Evolutionary conservation across 352 stramenopile genomes (phyloP).

Genomic region (Pythium aphanidermatum): DNA sequence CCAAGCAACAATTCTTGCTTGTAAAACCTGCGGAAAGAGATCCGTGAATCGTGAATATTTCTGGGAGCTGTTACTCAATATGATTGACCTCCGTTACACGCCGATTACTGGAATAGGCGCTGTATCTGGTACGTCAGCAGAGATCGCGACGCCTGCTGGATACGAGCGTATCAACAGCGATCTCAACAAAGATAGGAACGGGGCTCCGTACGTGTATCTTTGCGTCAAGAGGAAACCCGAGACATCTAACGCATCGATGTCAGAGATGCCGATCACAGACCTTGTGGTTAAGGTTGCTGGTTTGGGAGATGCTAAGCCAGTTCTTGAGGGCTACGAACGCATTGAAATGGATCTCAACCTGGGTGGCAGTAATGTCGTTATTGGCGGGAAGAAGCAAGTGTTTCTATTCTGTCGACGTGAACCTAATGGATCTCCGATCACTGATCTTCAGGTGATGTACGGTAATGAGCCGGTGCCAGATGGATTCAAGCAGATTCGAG

Average conservation of each 20-base stretch:
- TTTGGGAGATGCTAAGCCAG: constrained; percentile 50
- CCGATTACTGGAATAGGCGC: constrained; percentile 76
- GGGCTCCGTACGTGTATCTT: constrained; percentile 77
- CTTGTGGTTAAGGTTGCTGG: constrained; percentile 65
- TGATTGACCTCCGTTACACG: constrained; percentile 86
- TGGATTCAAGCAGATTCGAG: constrained; percentile 81
- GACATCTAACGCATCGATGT: constrained; percentile 15
- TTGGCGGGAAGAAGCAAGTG: constrained; percentile 76
- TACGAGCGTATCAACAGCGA: constrained; percentile 81
- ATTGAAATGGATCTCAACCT: constrained; percentile 81
- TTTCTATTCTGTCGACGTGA: constrained; percentile 78
- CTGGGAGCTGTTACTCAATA: constrained; percentile 86
- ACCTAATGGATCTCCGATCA: constrained; percentile 75
- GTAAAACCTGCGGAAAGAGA: constrained; percentile 76
- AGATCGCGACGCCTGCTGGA: constrained; percentile 54
- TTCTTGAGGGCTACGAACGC: constrained; percentile 64
- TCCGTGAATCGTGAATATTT: constrained; percentile 85
- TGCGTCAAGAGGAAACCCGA: constrained; percentile 74
- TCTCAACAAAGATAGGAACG: constrained; percentile 78
- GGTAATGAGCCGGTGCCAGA: constrained; percentile 76
- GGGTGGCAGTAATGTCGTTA: constrained; percentile 35
- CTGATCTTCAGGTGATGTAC: constrained; percentile 76
- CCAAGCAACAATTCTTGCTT: constrained; percentile 77
- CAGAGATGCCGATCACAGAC: constrained; percentile 68
- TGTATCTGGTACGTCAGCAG: constrained; percentile 62